Evolutionary conservation across 257 asterid species (phyloP).

Genomic region (Petunia axillaris): DNA sequence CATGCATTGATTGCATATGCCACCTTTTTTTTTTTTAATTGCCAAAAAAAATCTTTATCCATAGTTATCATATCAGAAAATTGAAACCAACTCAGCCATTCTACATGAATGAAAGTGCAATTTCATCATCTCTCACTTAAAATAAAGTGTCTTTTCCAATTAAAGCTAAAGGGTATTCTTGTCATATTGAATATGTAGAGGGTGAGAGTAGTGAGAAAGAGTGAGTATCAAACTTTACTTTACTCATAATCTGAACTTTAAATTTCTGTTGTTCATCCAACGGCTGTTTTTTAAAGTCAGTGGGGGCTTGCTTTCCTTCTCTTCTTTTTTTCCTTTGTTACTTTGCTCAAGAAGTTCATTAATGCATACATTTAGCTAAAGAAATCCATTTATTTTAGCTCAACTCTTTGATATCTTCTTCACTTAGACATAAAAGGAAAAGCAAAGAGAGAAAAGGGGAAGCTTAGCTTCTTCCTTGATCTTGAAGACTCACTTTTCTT

Average conservation of each 20-base stretch:
- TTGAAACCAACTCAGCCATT: conserved; percentile 55
- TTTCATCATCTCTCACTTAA: conserved; percentile 78
- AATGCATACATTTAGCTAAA: conserved; percentile 17
- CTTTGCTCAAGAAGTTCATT: conserved; percentile 29
- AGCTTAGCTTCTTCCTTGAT: conserved; percentile 75
- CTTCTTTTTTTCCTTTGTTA: conserved; percentile 15
- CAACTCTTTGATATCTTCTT: conserved; percentile 46
- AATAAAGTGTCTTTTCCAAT: conserved; percentile 30
- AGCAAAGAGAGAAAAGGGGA: conserved; percentile 52
- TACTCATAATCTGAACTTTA: conserved; percentile 54
- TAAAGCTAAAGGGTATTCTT: conserved; percentile 68
- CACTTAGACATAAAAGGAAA: conserved; percentile 43
- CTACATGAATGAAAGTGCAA: conserved; percentile 72
- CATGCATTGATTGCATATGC: conserved; percentile 45
- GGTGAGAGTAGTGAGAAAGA: conserved; percentile 43
- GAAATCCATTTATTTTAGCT: conserved; percentile 23
- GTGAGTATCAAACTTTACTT: conserved; percentile 52
- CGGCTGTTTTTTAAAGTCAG: conserved; percentile 55
- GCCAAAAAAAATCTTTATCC: conserved; percentile 28
- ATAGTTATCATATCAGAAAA: conserved; percentile 42
- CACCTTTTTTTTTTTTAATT: conserved; percentile 29
- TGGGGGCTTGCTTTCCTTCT: conserved; percentile 32
- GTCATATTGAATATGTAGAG: conserved; percentile 42
- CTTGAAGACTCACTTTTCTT: conserved; percentile 55
- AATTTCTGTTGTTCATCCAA: conserved; percentile 66